Evolutionary conservation across 805 yeast genomes (phyloP), one percentile per base, ranked within the genome.

Genomic region (Kodamaea neixiangensis): DNA sequence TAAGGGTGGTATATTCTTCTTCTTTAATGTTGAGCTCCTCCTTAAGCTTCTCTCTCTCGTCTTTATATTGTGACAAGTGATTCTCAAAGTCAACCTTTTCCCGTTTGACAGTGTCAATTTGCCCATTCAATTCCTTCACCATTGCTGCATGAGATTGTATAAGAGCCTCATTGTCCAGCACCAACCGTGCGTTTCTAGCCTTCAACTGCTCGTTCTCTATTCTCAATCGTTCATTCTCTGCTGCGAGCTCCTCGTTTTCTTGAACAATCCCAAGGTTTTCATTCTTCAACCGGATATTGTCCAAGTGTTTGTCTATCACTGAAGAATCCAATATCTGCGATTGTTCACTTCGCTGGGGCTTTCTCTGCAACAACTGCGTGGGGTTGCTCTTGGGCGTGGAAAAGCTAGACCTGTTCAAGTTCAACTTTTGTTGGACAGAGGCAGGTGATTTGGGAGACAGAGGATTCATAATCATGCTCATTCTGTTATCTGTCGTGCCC

Each of bases 261-360:
- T 49, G 48, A 17, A 40, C 33, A 22, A 17, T 14, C 10, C 19
- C 50, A 19, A 7, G 13, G 20, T 41, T 57, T 38, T 59, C 69
- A 7, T 52, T 49, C 41, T 66, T 64, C 19, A 73, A 61, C 44
- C 77, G 59, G 2, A 75, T 67, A 47, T 73, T 71, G 46, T 75
- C 78, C 43, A 75, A 58, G 53, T 73, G 77, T 51, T 71, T 75
- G 55, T 75, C 79, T 15, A 75, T 69, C 5, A 59, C 61, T 1
- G 76, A 65, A 1, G 76, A 64, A 54, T 72, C 76, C 42, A 72
- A 58, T 0, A 63, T 59, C 22, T 58, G 59, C 2, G 63, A 44
- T 3, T 57, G n/a, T 10, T 52, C 20, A 17, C 55, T 54, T 22
- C 41, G 45, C 11, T 19, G 29, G 25, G 20, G 20, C 33, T 37